A percentile compares a stretch with the other conserved stretches of the same genome.
Conservation (phyloP, 805 yeast species). For the Nakazawaea laoshanensis region DNA sequence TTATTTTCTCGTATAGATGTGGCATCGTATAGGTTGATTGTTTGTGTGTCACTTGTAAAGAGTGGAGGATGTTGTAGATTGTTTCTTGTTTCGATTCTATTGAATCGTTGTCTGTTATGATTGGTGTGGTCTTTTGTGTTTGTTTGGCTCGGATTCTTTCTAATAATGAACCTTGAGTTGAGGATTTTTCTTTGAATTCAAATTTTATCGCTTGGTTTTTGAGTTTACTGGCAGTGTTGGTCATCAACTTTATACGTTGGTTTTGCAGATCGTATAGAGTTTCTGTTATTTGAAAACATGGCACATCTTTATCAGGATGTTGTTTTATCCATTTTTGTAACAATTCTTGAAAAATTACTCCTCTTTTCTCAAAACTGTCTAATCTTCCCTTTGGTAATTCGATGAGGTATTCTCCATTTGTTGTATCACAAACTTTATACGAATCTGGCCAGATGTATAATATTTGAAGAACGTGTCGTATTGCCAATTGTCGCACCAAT, state of each 20-base stretch:
- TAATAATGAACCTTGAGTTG: slow-evolving; percentile 20
- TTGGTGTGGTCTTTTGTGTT: slow-evolving; percentile 7
- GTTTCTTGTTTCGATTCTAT: slow-evolving; percentile 14
- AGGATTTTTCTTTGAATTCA: slow-evolving; percentile 23
- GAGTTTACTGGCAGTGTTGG: slow-evolving; percentile 8
- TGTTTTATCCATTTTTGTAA: not conserved
- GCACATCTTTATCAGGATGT: not conserved
- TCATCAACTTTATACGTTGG: slow-evolving; percentile 2
- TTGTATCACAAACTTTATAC: slow-evolving; percentile 5
- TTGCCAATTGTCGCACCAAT: not conserved
- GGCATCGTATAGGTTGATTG: slow-evolving; percentile 6
- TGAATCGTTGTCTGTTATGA: slow-evolving; percentile 6
- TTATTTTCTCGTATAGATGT: slow-evolving; percentile 13
- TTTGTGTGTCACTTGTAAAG: slow-evolving; percentile 15
- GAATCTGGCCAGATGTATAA: slow-evolving; percentile 7
- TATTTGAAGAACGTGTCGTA: slow-evolving; percentile 7
- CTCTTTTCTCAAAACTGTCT: slow-evolving; percentile 3
- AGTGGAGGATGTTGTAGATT: slow-evolving; percentile 17
- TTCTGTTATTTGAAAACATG: slow-evolving; percentile 4
- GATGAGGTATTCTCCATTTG: slow-evolving; percentile 7
- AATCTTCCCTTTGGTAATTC: slow-evolving; percentile 1
- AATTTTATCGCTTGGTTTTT: slow-evolving; percentile 28
- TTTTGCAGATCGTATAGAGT: slow-evolving; percentile 3
- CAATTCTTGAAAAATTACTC: not conserved
- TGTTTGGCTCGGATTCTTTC: slow-evolving; percentile 33